phyloP scores from a whole-genome alignment of 495 filamentous ascomycete species.

The Letharia lupina region DNA sequence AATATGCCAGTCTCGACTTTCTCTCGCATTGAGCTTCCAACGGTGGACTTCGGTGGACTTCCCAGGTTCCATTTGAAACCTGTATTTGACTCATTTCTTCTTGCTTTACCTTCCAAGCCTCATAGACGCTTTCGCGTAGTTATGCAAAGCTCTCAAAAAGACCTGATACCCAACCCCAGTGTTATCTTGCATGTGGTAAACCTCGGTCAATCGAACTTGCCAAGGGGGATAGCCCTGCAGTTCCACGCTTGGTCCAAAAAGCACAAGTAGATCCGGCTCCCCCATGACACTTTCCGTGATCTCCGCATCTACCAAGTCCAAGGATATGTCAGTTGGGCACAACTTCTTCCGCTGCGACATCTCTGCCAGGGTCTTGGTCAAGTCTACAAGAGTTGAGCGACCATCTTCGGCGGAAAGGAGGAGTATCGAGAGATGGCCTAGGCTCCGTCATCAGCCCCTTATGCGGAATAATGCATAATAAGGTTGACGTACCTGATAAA shows the following conservation, averaged over 20 bases:
- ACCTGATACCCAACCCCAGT: slow-evolving; percentile 79
- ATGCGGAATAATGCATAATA: slow-evolving; percentile 18
- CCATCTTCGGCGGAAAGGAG: slow-evolving; percentile 83
- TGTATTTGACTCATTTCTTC: neutral
- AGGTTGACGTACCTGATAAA: neutral
- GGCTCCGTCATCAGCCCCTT: slow-evolving; percentile 8
- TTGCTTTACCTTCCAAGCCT: slow-evolving; percentile 62
- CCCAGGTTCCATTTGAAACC: neutral
- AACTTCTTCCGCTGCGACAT: slow-evolving; percentile 90
- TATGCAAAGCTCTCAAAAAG: slow-evolving; percentile 74
- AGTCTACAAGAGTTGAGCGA: slow-evolving; percentile 83
- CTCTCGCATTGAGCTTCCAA: neutral
- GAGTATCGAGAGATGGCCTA: slow-evolving; percentile 63
- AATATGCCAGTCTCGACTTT: neutral
- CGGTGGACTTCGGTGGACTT: neutral
- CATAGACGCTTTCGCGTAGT: slow-evolving; percentile 81
- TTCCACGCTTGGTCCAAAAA: slow-evolving; percentile 73
- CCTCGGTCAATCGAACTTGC: slow-evolving; percentile 92
- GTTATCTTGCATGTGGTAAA: slow-evolving; percentile 54
- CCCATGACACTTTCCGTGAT: slow-evolving; percentile 61
- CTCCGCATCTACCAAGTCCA: slow-evolving; percentile 85
- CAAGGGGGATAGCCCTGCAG: slow-evolving; percentile 92
- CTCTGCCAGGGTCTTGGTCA: slow-evolving; percentile 87
- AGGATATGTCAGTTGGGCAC: slow-evolving; percentile 64
- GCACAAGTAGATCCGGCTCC: slow-evolving; percentile 82